These are phyloP conservation scores for Globisporangium cederbergense DNA, from an alignment of 352 stramenopile genomes.

Conservation along the genomic window DNA sequence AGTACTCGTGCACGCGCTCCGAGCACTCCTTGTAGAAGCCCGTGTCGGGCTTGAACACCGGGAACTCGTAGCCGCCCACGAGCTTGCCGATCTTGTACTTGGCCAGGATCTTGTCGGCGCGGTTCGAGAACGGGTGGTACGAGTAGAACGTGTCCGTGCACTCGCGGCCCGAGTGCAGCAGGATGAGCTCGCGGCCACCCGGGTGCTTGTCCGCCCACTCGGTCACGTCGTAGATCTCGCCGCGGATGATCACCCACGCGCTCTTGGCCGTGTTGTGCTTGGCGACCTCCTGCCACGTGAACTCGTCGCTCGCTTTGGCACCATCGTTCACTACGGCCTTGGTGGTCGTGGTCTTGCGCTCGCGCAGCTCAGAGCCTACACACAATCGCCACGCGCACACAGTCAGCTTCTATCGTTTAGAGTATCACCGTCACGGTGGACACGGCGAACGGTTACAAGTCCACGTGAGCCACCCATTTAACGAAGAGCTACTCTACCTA, in stretches of 20 bases:
- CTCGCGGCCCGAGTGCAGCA: constrained; percentile 78
- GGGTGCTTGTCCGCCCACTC: constrained; percentile 83
- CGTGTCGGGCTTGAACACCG: constrained; percentile 86
- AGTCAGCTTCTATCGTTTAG: constrained; percentile 2
- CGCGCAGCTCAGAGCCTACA: constrained; percentile 32
- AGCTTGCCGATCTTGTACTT: constrained; percentile 88
- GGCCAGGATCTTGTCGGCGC: constrained; percentile 73
- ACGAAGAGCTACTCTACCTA: background rate
- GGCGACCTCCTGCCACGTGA: constrained; percentile 94
- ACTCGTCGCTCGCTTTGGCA: constrained; percentile 34
- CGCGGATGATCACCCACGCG: constrained; percentile 95
- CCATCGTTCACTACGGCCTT: background rate
- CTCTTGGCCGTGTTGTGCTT: constrained; percentile 94
- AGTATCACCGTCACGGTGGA: background rate
- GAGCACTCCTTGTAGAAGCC: constrained; percentile 90
- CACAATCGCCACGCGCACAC: background rate
- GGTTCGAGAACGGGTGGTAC: constrained; percentile 88
- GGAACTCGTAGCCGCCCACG: constrained; percentile 80
- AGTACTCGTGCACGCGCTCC: constrained; percentile 85
- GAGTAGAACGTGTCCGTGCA: constrained; percentile 89
- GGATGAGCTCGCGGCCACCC: constrained; percentile 75
- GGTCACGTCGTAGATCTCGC: constrained; percentile 94
- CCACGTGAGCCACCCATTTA: background rate
- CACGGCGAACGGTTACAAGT: background rate
- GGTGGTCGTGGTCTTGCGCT: constrained; percentile 40